Evolutionary conservation across 2,329 filamentous ascomycete genomes (phyloP), one percentile per base, ranked within the genome.

Genomic region (Falciphora oryzae): DNA sequence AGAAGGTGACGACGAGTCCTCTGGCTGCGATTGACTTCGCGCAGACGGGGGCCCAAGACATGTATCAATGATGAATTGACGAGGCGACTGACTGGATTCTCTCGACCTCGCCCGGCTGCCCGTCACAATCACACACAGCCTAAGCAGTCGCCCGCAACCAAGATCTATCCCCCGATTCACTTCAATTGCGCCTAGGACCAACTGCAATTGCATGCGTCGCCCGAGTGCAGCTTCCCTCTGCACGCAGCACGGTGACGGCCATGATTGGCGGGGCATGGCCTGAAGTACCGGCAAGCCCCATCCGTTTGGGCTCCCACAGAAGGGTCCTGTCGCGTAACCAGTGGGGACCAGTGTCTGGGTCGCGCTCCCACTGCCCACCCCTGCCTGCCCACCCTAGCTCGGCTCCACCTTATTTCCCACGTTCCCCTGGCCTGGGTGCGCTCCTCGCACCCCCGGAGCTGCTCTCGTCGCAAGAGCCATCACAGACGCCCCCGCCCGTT

Each of bases 351-450:
- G 16, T 53, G 44, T 53, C 44, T 53, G 22, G 44, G 44, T 11
- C 8, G 44, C 57, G 60, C 56, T 60, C 32, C 57, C 56, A 38
- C 53, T 35, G 22, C 53, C 32, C n/a, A 65, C 50, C 64, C 64
- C 31, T 65, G 64, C 57, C 65, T 57, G 50, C 53, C 58, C 32
- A 61, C 64, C 62, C 32, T 57, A 32, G 59, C 56, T 57, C 35
- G 18, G 60, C 61, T 22, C 66, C 66, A 66, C 63, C 62, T 62
- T 66, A 65, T 67, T 67, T 65, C 65, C 65, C 66, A 67, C 60
- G 61, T 63, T 60, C 50, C 63, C 59, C 44, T 63, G 64, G 50
- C 38, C 32, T 61, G 27, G 58, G 25, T 53, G 60, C 59, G 57
- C 44, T 53, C 18, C 44, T n/a, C 22, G 44, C 44, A 53, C 44